Evolutionary conservation across 2,329 filamentous ascomycete species (phyloP), one percentile per base, ranked within the genome.

Genomic region (Sporothrix luriei): DNA sequence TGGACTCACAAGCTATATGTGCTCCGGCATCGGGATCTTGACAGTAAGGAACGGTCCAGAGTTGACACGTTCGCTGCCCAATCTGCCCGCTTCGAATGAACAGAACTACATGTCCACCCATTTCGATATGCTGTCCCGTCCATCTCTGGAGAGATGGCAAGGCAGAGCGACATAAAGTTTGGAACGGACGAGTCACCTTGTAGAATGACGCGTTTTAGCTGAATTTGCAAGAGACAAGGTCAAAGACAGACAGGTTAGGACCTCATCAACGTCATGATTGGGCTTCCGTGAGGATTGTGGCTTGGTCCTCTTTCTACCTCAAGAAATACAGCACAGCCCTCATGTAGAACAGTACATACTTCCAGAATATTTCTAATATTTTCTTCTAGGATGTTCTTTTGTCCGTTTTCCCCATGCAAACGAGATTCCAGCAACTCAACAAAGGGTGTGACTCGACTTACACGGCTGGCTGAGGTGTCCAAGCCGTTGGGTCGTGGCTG

Each of bases 401-500:
- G 19, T 6, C 55, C 33, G 33, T 43, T 61, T 43, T 61, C 55
- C 21, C 16, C 29, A 6, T 4, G 0, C 24, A 54, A 14, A 29
- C 49, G 21, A 11, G 26, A 61, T 14, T 24, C 55, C 55, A 43
- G 11, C 33, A 13, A 10, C 38, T 40, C n/a, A 10, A 21, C 10
- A 14, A 19, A 11, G 55, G 10, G 33, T 61, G 57, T 46, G 57
- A 46, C 57, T 62, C 57, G 65, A 46, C 66, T 59, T 68, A 68
- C 66, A 68, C 49, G 19, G 48, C 19, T 3, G 29, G 26, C 3
- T 14, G 19, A 6, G n/a, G 64, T 48, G 33, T 21, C 62, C 46
- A 14, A 29, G 48, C 49, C 13, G 54, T 68, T 68, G 66, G 66
- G 66, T 51, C 61, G 52, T 48, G 66, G 66, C 66, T 68, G 54